Evolutionary conservation across 345 rosid genomes (phyloP).

Genomic region (Eucalyptus melliodora): DNA sequence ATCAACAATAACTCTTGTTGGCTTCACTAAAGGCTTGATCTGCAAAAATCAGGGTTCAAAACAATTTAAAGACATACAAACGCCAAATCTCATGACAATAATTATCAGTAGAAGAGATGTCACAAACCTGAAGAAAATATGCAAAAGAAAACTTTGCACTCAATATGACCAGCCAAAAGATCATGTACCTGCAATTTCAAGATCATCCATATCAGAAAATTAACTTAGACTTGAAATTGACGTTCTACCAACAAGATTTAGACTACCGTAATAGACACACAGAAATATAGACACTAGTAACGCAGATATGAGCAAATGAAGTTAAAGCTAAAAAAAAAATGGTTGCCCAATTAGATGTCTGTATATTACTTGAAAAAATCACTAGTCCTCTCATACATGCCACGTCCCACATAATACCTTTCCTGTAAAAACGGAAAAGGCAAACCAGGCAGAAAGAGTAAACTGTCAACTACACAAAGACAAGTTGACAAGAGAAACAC

Average conservation of each 20-base stretch:
- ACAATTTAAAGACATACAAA: not conserved
- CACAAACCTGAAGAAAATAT: conserved; percentile 78
- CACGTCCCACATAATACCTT: conserved; percentile 88
- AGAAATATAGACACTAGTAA: not conserved
- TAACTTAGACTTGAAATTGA: not conserved
- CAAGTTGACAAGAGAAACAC: not conserved
- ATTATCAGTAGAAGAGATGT: not conserved
- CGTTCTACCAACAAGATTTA: not conserved
- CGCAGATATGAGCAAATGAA: not conserved
- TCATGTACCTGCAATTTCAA: conserved; percentile 58
- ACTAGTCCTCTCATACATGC: conserved; percentile 87
- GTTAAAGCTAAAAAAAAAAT: not conserved
- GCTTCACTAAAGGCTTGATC: conserved; percentile 81
- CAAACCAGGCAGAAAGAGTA: not conserved
- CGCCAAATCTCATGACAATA: not conserved
- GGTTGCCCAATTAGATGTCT: not conserved
- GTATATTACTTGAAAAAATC: conserved; percentile 68
- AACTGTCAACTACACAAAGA: not conserved
- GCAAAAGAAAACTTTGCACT: conserved; percentile 82
- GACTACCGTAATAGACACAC: not conserved
- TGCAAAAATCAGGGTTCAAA: conserved; percentile 15
- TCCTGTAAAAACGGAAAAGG: conserved; percentile 41
- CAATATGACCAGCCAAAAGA: conserved; percentile 82
- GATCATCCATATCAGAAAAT: not conserved
- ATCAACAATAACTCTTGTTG: conserved; percentile 46